phyloP scores from a whole-genome alignment of 768 basidiomycete genomes.

The Trichaptum fuscoviolaceum region DNA sequence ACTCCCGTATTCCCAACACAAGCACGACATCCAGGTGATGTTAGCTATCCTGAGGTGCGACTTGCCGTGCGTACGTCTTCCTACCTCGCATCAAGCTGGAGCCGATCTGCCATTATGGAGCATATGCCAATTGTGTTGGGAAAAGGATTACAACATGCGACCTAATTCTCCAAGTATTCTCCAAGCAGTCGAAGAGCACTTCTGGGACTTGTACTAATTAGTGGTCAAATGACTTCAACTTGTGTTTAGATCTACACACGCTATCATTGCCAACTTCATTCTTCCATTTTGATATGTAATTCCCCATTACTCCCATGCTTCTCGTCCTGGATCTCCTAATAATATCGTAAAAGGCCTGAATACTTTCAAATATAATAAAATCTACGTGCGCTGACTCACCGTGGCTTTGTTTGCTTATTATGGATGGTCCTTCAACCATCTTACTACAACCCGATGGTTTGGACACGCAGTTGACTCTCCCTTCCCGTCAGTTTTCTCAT shows the following conservation, averaged over 20 bases:
- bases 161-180: neutral
- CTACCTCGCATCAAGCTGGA: neutral
- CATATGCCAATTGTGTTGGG: neutral
- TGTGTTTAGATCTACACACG: too few species aligned
- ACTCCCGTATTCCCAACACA: neutral
- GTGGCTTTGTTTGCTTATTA: constrained; percentile 7
- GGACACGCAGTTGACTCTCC: constrained; percentile 62
- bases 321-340: too few species aligned
- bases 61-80: neutral
- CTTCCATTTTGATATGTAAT: too few species aligned
- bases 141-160: neutral
- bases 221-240: too few species aligned
- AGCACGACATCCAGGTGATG: constrained; percentile 3
- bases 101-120: neutral
- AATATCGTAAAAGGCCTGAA: neutral
- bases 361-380: neutral
- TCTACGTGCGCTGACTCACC: neutral
- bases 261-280: too few species aligned
- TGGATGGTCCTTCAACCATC: constrained; percentile 57
- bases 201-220: neutral
- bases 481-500: constrained; percentile 34
- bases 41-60: constrained; percentile 1
- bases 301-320: too few species aligned
- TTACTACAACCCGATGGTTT: constrained; percentile 40
- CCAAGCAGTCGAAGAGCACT: neutral